A percentile compares a stretch with the other conserved stretches of the same genome.
Evolutionary conservation across 805 yeast genomes (phyloP).

Genomic region (Yarrowia bubula): DNA sequence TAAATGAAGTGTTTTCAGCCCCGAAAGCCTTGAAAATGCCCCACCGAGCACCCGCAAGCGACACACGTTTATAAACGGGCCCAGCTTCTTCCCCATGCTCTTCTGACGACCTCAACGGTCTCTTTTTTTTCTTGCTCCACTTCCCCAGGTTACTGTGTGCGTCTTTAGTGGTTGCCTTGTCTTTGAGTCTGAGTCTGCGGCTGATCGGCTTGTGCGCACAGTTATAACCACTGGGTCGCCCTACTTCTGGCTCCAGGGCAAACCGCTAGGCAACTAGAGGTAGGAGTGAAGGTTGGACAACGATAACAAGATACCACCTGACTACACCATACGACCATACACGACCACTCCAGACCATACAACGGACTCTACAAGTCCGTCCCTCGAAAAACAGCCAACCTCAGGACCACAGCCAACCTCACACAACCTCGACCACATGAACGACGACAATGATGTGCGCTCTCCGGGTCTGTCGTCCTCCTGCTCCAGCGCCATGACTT

Average conservation of each 20-base stretch:
- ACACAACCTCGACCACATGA: background rate
- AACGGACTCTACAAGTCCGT: no score
- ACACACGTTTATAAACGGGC: no score
- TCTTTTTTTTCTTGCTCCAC: background rate
- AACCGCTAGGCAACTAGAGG: conserved; percentile 23
- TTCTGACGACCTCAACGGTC: no score
- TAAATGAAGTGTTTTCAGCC: background rate
- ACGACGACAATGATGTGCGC: conserved; percentile 24
- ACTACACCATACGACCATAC: no score
- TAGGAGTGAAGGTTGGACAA: background rate
- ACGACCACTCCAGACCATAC: no score
- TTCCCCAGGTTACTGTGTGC: conserved; percentile 5
- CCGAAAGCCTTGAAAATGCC: no score
- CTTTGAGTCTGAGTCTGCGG: conserved; percentile 17
- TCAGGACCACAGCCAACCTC: background rate
- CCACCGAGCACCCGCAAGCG: no score
- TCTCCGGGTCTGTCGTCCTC: conserved; percentile 25
- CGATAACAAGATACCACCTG: background rate
- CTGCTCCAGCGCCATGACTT: conserved; percentile 23
- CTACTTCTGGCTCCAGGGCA: background rate
- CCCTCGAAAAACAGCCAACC: no score
- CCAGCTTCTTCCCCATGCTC: no score
- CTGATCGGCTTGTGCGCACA: conserved; percentile 20
- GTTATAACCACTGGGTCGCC: conserved; percentile 18
- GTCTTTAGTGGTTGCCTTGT: conserved; percentile 21